Conservation (phyloP, 192 early-diverging fungal genomes). For the Radiomyces spectabilis region DNA sequence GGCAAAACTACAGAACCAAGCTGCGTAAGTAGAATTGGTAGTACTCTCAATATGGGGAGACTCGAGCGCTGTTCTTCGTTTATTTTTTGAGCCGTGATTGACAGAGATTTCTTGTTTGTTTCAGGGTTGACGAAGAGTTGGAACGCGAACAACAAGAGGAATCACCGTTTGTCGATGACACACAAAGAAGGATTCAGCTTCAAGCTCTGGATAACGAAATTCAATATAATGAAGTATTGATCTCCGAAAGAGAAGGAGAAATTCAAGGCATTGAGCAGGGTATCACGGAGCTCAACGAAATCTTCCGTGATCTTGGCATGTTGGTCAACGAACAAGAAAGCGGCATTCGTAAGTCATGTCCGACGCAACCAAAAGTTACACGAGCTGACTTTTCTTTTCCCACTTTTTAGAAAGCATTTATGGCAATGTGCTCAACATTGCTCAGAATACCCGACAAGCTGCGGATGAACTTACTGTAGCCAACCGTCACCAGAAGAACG, state of each 20-base stretch:
- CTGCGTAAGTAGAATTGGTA: conserved; percentile 7
- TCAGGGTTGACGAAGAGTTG: conserved; percentile 1
- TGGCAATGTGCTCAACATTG: conserved; percentile 81
- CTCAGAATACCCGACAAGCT: conserved; percentile 72
- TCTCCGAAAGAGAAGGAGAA: conserved; percentile 90
- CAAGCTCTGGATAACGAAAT: conserved; percentile 83
- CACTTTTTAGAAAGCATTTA: conserved; percentile 83
- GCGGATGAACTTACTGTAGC: conserved; percentile 77
- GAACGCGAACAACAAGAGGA: conserved; percentile 47
- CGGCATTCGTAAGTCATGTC: conserved; percentile 74
- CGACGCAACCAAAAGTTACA: too few relatives aligned
- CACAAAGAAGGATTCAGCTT: conserved; percentile 53
- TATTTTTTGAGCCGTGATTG: too few relatives aligned
- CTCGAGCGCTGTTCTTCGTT: neutral
- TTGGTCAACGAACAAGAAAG: conserved; percentile 97
- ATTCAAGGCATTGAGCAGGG: conserved; percentile 88
- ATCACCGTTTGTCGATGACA: conserved; percentile 50
- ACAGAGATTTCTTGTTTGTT: neutral
- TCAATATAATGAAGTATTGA: conserved; percentile 91
- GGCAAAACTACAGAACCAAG: conserved; percentile 20
- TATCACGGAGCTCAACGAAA: conserved; percentile 92
- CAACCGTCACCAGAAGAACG: conserved; percentile 64
- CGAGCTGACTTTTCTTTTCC: neutral
- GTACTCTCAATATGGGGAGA: neutral
- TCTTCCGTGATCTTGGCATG: conserved; percentile 92